Conservation (phyloP, 805 yeast species). For the Cyberlindnera xylosilytica region DNA sequence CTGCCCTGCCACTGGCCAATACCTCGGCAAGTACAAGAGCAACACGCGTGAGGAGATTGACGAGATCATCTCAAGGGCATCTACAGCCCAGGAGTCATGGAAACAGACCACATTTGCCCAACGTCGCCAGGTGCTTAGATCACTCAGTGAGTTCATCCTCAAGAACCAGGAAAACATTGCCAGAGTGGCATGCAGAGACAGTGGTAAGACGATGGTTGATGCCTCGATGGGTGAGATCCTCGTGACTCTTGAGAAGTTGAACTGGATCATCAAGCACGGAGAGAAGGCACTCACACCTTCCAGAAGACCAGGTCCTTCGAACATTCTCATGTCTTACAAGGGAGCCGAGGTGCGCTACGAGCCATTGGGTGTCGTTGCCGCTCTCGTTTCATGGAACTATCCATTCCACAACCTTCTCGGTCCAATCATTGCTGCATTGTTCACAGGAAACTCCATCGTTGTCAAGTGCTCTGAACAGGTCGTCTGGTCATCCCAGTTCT, state of each 20-base stretch:
- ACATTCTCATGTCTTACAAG: constrained; percentile 81
- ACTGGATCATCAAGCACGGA: constrained; percentile 87
- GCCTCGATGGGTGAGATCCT: constrained; percentile 95
- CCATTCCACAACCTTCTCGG: constrained; percentile 95
- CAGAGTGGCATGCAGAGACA: constrained; percentile 91
- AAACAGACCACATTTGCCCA: constrained; percentile 49
- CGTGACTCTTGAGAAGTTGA: constrained; percentile 89
- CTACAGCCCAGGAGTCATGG: constrained; percentile 33
- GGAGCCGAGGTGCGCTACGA: constrained; percentile 92
- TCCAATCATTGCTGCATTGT: constrained; percentile 83
- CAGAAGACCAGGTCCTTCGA: constrained; percentile 82
- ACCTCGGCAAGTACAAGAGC: constrained; percentile 67
- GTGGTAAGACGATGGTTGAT: constrained; percentile 94
- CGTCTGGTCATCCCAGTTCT: constrained; percentile 88
- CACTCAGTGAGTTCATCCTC: constrained; percentile 68
- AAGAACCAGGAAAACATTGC: constrained; percentile 86
- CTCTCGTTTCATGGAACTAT: constrained; percentile 95
- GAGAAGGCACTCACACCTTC: constrained; percentile 61
- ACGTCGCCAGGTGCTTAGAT: constrained; percentile 66
- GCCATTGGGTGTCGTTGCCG: constrained; percentile 83
- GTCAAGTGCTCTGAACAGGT: constrained; percentile 96
- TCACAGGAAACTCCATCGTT: constrained; percentile 88
- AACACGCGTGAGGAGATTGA: constrained; percentile 72
- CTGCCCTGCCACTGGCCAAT: constrained; percentile 97
- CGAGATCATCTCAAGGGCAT: constrained; percentile 42